Percentiles rank a stretch among this genome's conserved stretches.
Evolutionary conservation across 257 asterid species (phyloP).

Genomic region (Solanum dulcamara): DNA sequence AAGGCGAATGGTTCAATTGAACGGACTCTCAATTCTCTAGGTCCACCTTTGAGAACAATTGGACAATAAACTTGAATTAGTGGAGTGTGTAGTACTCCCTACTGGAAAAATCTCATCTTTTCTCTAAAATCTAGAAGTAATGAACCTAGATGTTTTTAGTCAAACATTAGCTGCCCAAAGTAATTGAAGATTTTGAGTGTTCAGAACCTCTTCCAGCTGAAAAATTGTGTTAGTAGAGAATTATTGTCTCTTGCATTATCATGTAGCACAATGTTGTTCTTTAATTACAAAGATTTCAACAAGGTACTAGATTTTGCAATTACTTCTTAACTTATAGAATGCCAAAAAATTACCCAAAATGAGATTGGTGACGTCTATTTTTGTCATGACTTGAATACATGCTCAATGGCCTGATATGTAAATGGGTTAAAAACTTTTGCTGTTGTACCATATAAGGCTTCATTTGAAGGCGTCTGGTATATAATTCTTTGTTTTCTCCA

Average conservation of each 20-base stretch:
- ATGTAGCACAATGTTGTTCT: too few relatives aligned
- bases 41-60: background rate
- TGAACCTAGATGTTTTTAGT: background rate
- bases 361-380: background rate
- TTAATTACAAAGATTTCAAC: background rate
- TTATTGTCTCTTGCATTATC: background rate
- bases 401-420: background rate
- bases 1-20: background rate
- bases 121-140: background rate
- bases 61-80: background rate
- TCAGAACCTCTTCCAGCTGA: background rate
- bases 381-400: background rate
- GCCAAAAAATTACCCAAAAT: background rate
- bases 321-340: background rate
- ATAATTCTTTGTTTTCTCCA: slow-evolving; percentile 17
- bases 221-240: background rate
- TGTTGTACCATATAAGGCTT: too few relatives aligned
- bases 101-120: background rate
- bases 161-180: background rate
- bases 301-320: background rate
- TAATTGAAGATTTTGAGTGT: background rate
- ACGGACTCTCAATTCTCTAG: background rate
- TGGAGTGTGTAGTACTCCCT: background rate
- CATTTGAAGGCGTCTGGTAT: background rate
- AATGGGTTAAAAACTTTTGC: background rate